Evolutionary conservation across 2,329 filamentous ascomycete species (phyloP).

Genomic region (Fusarium equiseti): DNA sequence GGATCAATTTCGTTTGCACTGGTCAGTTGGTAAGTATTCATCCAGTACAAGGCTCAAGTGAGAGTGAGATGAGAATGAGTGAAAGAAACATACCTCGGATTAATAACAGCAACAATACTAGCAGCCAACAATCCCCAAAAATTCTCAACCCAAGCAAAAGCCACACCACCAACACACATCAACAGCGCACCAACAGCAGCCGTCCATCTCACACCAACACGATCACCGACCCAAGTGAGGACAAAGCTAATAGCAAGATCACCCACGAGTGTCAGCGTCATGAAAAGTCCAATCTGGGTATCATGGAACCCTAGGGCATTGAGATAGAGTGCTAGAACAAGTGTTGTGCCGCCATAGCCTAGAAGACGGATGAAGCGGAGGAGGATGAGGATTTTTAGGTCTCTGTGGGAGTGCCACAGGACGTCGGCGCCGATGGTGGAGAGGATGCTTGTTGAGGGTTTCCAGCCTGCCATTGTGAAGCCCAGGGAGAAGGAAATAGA

Average conservation of each 20-base stretch:
- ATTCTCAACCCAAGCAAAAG: conserved; percentile 36
- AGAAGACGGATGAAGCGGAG: conserved; percentile 38
- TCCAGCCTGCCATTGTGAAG: conserved; percentile 18
- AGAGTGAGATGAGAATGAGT: neutral
- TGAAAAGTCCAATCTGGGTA: conserved; percentile 38
- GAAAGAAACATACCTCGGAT: conserved; percentile 27
- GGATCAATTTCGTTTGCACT: conserved; percentile 45
- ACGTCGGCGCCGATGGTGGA: conserved; percentile 37
- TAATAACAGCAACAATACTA: conserved; percentile 39
- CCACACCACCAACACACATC: conserved; percentile 35
- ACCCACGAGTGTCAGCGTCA: conserved; percentile 41
- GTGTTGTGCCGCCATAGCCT: conserved; percentile 41
- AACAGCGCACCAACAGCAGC: conserved; percentile 30
- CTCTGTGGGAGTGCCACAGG: conserved; percentile 36
- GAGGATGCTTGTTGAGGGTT: conserved; percentile 9
- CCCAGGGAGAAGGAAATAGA: neutral
- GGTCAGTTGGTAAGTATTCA: neutral
- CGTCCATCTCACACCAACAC: conserved; percentile 30
- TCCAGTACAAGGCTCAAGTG: neutral
- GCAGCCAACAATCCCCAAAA: conserved; percentile 38
- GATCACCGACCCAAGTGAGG: conserved; percentile 40
- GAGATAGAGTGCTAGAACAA: conserved; percentile 41
- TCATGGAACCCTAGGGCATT: conserved; percentile 36
- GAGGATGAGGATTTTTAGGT: conserved; percentile 39
- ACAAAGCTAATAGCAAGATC: conserved; percentile 43